Evolutionary conservation across 352 stramenopile genomes (phyloP), one percentile per base, ranked within the genome.

Genomic region (Phytopythium vexans): DNA sequence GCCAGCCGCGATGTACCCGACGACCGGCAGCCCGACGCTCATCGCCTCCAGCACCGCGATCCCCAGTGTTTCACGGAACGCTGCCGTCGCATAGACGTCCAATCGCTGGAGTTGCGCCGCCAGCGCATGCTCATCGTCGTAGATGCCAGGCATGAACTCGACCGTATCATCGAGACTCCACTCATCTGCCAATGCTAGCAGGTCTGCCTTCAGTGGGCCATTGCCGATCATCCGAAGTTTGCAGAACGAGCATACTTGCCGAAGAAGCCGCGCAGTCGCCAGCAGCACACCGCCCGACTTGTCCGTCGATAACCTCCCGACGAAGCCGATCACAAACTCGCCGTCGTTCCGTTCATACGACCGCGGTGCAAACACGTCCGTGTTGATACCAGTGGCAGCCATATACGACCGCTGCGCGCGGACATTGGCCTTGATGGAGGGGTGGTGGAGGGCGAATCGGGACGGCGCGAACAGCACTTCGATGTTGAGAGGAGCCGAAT

Each of bases 41-140:
- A 88, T 85, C 9, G 77, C 77, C 54, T 88, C 77, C 0, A 88
- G 55, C 8, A 70, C 58, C 10, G 77, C 72, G 27, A 88, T 67
- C 3, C 77, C 71, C 4, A 88, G 59, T 2, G 74, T 88, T 50
- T 86, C 77, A 4, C 50, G 56, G 31, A 85, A 72, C 16, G 72
- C 56, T 39, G 70, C 49, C 9, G 66, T 78, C 5, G 78, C 55
- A 15, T 74, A 76, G 16, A 67, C 74, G 46, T 83, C 63, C 62
- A 82, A 60, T 41, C 58, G 21, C 9, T 56, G 74, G 3, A 82
- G 21, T 14, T 72, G 27, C 12, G 41, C 31, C 4, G 67, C 59
- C 32, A 88, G 52, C 10, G 45, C 46, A 14, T 16, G 3, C 27
- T 83, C 69, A n/a, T 75, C 48, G 39, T 81, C 66, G 42, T 82